Base-by-base conservation (phyloP, 352 stramenopile species). In the Halophytophthora polymorphica region DNA sequence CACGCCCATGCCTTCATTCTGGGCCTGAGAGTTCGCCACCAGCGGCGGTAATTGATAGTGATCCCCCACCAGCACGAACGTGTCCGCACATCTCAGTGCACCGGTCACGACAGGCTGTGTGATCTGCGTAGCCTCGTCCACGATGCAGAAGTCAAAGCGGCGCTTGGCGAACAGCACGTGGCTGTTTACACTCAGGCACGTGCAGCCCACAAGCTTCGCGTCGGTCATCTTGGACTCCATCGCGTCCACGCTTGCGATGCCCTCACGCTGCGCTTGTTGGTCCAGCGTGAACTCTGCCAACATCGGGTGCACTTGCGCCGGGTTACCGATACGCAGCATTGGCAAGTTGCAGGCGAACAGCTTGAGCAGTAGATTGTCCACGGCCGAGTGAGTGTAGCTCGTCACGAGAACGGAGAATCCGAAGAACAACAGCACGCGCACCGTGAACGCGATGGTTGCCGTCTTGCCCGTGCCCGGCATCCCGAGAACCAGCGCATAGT, bases 71-170 rank as follows among this genome's bases (percentile, higher is more conserved):
- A 99, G 75, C 22, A 98, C 85, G 77, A 99, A 99, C 7, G 69
- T 90, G 57, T 98, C 83, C 2, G 95, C 96, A 39, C 79, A 87
- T 43, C 91, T 82, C 4, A 99, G 59, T n/a, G 95, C 86, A 4
- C 95, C 93, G 8, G 99, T 49, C 25, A 96, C 76, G 12, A 97
- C 88, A 17, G 97, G 96, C 68, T 99, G 89, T 10, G 86, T 98
- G n/a, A 98, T 98, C 78, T 99, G 97, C 28, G 95, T 96, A 4
- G 96, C 96, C 71, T 99, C 97, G 44, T 99, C 97, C 1, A 99
- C 93, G 50, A 99, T 98, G 39, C 96, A 98, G 53, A 98, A 95
- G 69, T 99, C 97, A 60, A 98, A 99, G 15, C 92, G 61, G 38
- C 96, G 82, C 55, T 88, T 83, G 10, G 59, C 49, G 49, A 93